These are phyloP conservation scores for Spinellus fusiger DNA, from an alignment of 192 early-diverging fungal genomes.

Conservation along the genomic window DNA sequence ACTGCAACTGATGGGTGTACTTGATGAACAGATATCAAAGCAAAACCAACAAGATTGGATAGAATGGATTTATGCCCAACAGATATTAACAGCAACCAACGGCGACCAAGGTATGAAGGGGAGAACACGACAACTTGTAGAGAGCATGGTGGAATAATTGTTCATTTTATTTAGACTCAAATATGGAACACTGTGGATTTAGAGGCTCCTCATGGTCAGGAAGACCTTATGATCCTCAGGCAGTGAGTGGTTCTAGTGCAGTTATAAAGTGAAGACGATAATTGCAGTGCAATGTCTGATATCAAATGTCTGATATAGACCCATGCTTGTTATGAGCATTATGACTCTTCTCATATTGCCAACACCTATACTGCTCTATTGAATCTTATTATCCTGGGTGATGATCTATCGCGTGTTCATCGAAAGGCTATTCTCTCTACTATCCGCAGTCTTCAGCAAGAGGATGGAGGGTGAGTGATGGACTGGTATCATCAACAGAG, in stretches of 20 bases:
- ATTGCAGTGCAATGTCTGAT: slow-evolving; percentile 3
- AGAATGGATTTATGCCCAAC: slow-evolving; percentile 97
- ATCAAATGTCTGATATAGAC: slow-evolving; percentile 28
- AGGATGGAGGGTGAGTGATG: slow-evolving; percentile 74
- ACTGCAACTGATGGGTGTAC: slow-evolving; percentile 70
- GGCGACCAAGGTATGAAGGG: slow-evolving; percentile 20
- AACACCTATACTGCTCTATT: slow-evolving; percentile 89
- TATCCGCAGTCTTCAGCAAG: slow-evolving; percentile 62
- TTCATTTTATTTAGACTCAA: slow-evolving; percentile 10
- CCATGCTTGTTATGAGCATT: slow-evolving; percentile 20
- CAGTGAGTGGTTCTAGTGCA: slow-evolving; percentile 30
- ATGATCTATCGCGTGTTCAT: slow-evolving; percentile 84
- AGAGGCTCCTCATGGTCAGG: slow-evolving; percentile 67
- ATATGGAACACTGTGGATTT: slow-evolving; percentile 58
- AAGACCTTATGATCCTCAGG: slow-evolving; percentile 36
- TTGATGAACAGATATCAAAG: slow-evolving; percentile 48
- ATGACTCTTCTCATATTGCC: slow-evolving; percentile 60
- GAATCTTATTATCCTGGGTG: slow-evolving; percentile 75
- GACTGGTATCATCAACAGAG: too few species aligned
- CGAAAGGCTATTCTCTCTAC: slow-evolving; percentile 52
- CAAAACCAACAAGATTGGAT: slow-evolving; percentile 64
- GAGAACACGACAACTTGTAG: neutral
- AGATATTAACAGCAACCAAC: slow-evolving; percentile 49
- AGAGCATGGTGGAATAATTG: neutral
- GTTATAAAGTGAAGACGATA: neutral